Evolutionary conservation across 1,284 basidiomycete genomes (phyloP).

Genomic region (Hymenochaete sp.): DNA sequence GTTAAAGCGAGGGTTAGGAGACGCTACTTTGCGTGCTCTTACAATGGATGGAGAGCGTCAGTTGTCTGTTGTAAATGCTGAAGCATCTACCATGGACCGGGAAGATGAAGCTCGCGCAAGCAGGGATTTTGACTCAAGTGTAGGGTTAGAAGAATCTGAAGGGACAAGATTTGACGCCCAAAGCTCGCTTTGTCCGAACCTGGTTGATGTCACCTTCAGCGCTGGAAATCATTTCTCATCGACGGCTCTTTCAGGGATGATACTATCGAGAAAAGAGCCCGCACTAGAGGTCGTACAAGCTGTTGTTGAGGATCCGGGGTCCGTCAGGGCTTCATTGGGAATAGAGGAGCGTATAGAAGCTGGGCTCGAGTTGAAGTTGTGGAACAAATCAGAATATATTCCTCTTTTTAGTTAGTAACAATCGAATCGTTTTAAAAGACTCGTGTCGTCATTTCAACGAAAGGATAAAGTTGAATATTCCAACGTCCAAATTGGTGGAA

Average conservation of each 20-base stretch:
- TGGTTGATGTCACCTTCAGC: not conserved
- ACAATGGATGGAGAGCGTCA: not conserved
- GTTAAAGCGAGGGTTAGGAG: not conserved
- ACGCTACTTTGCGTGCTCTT: not conserved
- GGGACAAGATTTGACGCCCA: no score
- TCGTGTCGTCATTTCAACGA: no score
- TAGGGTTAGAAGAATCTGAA: no score
- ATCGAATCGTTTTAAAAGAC: no score
- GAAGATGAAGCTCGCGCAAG: no score
- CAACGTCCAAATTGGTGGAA: no score
- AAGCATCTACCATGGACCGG: no score
- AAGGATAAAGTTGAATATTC: no score
- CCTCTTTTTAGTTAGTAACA: not conserved
- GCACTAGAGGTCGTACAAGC: not conserved
- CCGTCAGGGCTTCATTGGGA: not conserved
- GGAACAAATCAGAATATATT: not conserved
- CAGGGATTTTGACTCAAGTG: no score
- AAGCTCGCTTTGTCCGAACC: not conserved
- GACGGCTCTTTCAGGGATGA: not conserved
- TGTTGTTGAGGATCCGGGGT: not conserved
- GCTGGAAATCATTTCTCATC: not conserved
- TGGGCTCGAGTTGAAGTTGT: not conserved
- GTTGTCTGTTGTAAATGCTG: no score
- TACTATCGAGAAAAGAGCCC: constrained; percentile 1
- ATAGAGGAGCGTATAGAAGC: not conserved